Evolutionary conservation across 2,329 filamentous ascomycete species (phyloP).

Genomic region (Pezicula carpinea): DNA sequence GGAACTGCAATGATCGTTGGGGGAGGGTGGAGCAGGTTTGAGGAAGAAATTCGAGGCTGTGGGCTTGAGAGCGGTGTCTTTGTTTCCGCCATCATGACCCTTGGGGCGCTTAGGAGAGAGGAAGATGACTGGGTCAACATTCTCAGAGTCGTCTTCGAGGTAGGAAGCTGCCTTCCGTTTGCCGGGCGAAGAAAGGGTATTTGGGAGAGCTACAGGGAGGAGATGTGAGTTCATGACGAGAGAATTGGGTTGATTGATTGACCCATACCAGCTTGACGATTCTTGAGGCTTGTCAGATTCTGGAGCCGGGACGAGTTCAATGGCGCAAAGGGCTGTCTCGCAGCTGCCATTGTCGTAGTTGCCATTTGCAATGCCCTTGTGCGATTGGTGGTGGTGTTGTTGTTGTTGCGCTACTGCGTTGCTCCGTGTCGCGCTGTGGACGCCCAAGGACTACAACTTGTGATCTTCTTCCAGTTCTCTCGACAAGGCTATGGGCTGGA

Average conservation of each 20-base stretch:
- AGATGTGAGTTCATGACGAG: slow-evolving; percentile 20
- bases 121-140: slow-evolving; percentile 53
- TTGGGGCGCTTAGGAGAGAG: slow-evolving; percentile 53
- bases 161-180: slow-evolving; percentile 56
- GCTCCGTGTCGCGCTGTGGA: no score
- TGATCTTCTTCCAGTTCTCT: no score
- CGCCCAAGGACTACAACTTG: no score
- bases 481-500: no score
- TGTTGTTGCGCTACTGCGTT: no score
- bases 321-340: slow-evolving; percentile 69
- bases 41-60: slow-evolving; percentile 26
- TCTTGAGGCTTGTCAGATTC: slow-evolving; percentile 70
- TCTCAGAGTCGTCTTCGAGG: slow-evolving; percentile 52
- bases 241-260: slow-evolving; percentile 1
- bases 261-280: slow-evolving; percentile 64
- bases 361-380: slow-evolving; percentile 12
- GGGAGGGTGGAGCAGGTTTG: slow-evolving; percentile 27
- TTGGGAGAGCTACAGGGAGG: slow-evolving; percentile 13
- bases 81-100: slow-evolving; percentile 36
- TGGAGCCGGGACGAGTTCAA: slow-evolving; percentile 66
- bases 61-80: slow-evolving; percentile 19
- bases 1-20: slow-evolving; percentile 20
- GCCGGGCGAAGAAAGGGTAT: slow-evolving; percentile 24
- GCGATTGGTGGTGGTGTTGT: no score
- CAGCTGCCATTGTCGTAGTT: slow-evolving; percentile 21